Evolutionary conservation across 441 rosid genomes (phyloP), one percentile per base, ranked within the genome.

Genomic region (Arabidopsis lyrata): DNA sequence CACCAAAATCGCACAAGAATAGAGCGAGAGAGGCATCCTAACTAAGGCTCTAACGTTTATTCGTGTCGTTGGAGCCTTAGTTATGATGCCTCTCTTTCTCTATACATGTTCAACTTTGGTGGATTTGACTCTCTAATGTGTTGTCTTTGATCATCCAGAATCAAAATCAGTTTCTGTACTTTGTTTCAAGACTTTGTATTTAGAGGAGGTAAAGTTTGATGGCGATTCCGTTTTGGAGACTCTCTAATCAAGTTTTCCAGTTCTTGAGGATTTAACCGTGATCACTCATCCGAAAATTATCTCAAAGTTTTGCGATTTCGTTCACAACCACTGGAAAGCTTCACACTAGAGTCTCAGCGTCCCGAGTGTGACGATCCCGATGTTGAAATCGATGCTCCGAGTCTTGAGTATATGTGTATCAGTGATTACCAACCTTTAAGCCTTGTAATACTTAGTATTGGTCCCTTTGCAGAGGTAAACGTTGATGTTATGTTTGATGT

Each of bases 1-100:
- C 20, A 72, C 63, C 63, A 72, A 9, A 3, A 54, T 69, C 0
- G 8, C 29, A 34, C 63, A 63, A 1, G 69, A 36, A 63, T 72
- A 61, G 18, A 72, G 55, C 5, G 35, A 50, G 12, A 42, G 15
- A 50, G 76, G 63, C 76, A 62, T 39, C 47, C 52, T 53, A 41
- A 63, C 70, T 15, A 18, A 20, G n/a, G 13, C 50, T 13, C 27
- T 24, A 24, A 24, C 4, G 27, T 24, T 24, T 24, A 2, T 24
- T 24, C 4, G 27, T 2, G 27, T 24, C 27, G 27, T 24, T 1
- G 15, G 41, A 13, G 50, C 13, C n/a, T 20, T 9, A 15, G 70
- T 63, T 41, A 53, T 42, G 47, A 39, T 62, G 76, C 63, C 76
- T 50, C 15, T 42, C 12, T 50, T 54, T 3, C 55, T 72, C 29